phyloP scores from a whole-genome alignment of 2,329 filamentous ascomycete species.

The Sphaerostilbella broomeana region DNA sequence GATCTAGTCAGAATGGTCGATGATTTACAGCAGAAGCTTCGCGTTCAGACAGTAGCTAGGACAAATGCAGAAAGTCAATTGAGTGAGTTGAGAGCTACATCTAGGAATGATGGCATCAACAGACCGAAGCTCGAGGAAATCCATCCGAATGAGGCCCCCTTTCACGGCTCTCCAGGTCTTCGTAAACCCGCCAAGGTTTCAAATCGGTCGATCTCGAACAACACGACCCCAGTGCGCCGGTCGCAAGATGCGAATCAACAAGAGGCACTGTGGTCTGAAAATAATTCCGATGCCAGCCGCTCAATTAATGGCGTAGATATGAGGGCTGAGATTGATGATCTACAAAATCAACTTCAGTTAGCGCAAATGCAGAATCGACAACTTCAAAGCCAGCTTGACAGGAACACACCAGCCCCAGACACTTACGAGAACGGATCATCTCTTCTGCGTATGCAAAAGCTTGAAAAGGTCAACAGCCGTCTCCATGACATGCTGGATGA shows the following conservation, averaged over 20 bases:
- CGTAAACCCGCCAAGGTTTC: constrained; percentile 51
- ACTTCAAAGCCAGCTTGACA: constrained; percentile 78
- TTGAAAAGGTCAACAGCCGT: constrained; percentile 85
- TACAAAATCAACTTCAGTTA: constrained; percentile 91
- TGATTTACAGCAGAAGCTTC: constrained; percentile 78
- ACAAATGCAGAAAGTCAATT: constrained; percentile 78
- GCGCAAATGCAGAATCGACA: constrained; percentile 94
- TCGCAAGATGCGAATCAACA: constrained; percentile 55
- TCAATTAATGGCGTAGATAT: constrained; percentile 88
- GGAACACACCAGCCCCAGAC: constrained; percentile 55
- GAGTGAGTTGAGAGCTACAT: constrained; percentile 61
- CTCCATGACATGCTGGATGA: constrained; percentile 94
- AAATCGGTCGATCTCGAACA: constrained; percentile 59
- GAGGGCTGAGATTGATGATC: constrained; percentile 81
- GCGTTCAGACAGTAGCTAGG: constrained; percentile 74
- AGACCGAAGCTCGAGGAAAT: constrained; percentile 81
- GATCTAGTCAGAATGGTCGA: constrained; percentile 83
- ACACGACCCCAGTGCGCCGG: constrained; percentile 70
- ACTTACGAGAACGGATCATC: constrained; percentile 72
- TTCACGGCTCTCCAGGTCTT: constrained; percentile 68
- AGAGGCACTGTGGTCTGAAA: constrained; percentile 78
- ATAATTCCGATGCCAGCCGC: constrained; percentile 70
- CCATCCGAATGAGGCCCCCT: constrained; percentile 71
- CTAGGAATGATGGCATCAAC: constrained; percentile 63
- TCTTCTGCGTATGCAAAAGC: constrained; percentile 73